Evolutionary conservation across 192 early-diverging fungal genomes (phyloP).

Genomic region (Backusella tarrabulga): DNA sequence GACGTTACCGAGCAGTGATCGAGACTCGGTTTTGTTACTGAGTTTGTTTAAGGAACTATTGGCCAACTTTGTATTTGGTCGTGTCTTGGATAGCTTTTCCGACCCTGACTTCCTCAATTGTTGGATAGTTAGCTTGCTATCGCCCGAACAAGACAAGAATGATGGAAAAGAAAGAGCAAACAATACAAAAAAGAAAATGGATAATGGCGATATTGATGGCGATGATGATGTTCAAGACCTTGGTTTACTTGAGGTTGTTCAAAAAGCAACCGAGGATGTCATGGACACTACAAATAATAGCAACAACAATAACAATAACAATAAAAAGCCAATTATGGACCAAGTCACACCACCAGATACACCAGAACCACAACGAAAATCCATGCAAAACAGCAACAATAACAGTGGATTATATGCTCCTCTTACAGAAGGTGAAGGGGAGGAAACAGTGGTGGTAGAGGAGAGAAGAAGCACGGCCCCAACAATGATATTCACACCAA

Average conservation of each 20-base stretch:
- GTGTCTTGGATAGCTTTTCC: conserved; percentile 40
- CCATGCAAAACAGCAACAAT: background rate
- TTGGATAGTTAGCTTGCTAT: conserved; percentile 47
- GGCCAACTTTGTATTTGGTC: conserved; percentile 46
- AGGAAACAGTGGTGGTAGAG: background rate
- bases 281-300: background rate
- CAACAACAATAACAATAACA: background rate
- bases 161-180: background rate
- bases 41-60: conserved; percentile 50
- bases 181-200: conserved; percentile 1
- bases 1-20: conserved; percentile 41
- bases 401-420: background rate
- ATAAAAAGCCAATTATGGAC: background rate
- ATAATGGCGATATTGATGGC: background rate
- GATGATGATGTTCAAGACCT: background rate
- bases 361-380: conserved; percentile 10
- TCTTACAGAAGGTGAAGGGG: background rate
- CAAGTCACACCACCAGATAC: conserved; percentile 5
- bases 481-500: conserved; percentile 15
- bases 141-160: background rate
- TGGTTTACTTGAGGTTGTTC: conserved; percentile 19
- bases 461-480: background rate
- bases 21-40: conserved; percentile 38
- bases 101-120: conserved; percentile 56
- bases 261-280: conserved; percentile 36